Evolutionary conservation across 2,329 filamentous ascomycete genomes (phyloP).

Genomic region (Botryotinia convoluta): DNA sequence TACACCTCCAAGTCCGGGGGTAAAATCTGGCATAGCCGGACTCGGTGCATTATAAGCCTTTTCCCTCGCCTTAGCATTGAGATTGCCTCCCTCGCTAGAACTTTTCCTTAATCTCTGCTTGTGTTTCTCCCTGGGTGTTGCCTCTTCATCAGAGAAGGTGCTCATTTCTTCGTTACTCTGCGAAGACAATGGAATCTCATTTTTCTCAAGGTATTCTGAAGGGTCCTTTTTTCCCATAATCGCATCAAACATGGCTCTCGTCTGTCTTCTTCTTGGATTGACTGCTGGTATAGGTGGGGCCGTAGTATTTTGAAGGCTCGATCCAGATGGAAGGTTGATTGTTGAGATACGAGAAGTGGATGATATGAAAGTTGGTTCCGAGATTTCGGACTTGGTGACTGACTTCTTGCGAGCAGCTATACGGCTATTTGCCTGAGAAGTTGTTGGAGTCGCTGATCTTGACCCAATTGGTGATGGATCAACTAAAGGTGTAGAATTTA

Average conservation of each 20-base stretch:
- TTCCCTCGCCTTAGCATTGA: slow-evolving; percentile 34
- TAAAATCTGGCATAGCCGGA: slow-evolving; percentile 33
- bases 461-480: slow-evolving; percentile 30
- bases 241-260: slow-evolving; percentile 36
- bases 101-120: slow-evolving; percentile 35
- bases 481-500: slow-evolving; percentile 35
- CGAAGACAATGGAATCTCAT: slow-evolving; percentile 32
- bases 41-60: slow-evolving; percentile 30
- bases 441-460: slow-evolving; percentile 28
- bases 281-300: slow-evolving; percentile 38
- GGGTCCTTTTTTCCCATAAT: slow-evolving; percentile 31
- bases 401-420: slow-evolving; percentile 34
- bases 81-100: slow-evolving; percentile 37
- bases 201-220: slow-evolving; percentile 25
- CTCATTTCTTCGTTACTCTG: slow-evolving; percentile 37
- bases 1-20: slow-evolving; percentile 11
- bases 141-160: slow-evolving; percentile 38
- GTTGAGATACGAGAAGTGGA: slow-evolving; percentile 38
- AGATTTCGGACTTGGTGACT: slow-evolving; percentile 38
- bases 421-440: slow-evolving; percentile 24
- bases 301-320: slow-evolving; percentile 33
- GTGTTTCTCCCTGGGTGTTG: slow-evolving; percentile 26
- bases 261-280: slow-evolving; percentile 37
- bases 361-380: slow-evolving; percentile 37
- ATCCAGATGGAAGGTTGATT: slow-evolving; percentile 35